Evolutionary conservation across 768 basidiomycete species (phyloP).

Genomic region (Pluteus cervinus): DNA sequence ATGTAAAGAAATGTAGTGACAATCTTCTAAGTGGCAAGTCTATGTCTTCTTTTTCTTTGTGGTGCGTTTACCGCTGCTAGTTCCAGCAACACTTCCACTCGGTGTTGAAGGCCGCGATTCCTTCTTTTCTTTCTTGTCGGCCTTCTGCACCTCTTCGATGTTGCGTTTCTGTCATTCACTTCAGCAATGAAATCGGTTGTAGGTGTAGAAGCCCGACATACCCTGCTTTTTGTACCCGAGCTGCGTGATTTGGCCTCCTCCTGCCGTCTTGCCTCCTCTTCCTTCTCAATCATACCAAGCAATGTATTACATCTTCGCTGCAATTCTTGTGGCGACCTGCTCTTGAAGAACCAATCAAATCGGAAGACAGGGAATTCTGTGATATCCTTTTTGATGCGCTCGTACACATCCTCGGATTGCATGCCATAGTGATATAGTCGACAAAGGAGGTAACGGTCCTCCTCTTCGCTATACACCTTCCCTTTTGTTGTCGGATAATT

Average conservation of each 20-base stretch:
- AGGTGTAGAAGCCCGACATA: conserved; percentile 19
- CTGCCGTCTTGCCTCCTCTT: conserved; percentile 63
- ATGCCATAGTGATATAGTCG: conserved; percentile 88
- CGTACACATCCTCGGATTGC: conserved; percentile 84
- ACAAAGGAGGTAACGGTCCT: conserved; percentile 92
- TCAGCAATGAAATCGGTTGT: conserved; percentile 4
- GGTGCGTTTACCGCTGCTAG: conserved; percentile 47
- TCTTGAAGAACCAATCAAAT: conserved; percentile 99
- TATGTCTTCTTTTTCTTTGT: conserved; percentile 68
- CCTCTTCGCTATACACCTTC: conserved; percentile 94
- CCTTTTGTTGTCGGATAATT: conserved; percentile 95
- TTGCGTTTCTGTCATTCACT: conserved; percentile 52
- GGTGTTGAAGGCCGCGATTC: conserved; percentile 64
- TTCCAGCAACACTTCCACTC: too few relatives aligned
- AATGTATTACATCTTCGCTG: conserved; percentile 84
- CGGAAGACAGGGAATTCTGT: conserved; percentile 95
- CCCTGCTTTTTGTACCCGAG: conserved; percentile 57
- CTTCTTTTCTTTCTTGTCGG: conserved; percentile 45
- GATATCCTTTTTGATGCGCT: conserved; percentile 93
- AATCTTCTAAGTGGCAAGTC: neutral
- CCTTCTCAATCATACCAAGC: conserved; percentile 88
- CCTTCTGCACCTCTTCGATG: conserved; percentile 56
- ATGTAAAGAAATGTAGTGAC: too few relatives aligned
- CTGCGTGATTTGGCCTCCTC: conserved; percentile 66
- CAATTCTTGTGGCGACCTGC: conserved; percentile 83